Evolutionary conservation across 192 early-diverging fungal species (phyloP).

Genomic region (Coemansia aciculifera): DNA sequence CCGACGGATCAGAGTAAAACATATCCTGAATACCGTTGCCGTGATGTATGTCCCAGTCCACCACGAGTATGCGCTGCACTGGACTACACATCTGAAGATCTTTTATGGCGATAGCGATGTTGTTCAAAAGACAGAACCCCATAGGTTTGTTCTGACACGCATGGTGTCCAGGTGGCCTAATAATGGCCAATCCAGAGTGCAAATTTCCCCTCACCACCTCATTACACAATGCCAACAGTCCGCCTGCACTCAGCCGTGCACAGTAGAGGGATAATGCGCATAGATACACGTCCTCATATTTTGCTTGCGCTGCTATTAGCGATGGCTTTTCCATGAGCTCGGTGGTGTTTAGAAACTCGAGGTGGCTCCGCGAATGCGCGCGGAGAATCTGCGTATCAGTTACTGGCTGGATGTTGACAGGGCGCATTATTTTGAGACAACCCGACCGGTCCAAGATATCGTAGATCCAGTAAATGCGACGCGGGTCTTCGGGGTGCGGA

Average conservation of each 20-base stretch:
- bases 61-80: constrained; percentile 67
- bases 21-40: constrained; percentile 90
- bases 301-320: constrained; percentile 37
- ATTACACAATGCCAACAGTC: constrained; percentile 69
- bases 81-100: constrained; percentile 57
- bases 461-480: constrained; percentile 69
- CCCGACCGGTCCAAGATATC: constrained; percentile 55
- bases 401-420: constrained; percentile 10
- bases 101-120: constrained; percentile 80
- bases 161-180: constrained; percentile 95
- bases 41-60: constrained; percentile 97
- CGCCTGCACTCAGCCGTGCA: constrained; percentile 74
- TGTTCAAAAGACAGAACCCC: constrained; percentile 91
- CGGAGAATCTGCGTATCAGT: constrained; percentile 42
- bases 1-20: constrained; percentile 75
- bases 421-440: constrained; percentile 51
- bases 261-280: constrained; percentile 63
- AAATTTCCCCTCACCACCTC: constrained; percentile 67
- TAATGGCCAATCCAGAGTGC: constrained; percentile 80
- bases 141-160: constrained; percentile 72
- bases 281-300: constrained; percentile 71
- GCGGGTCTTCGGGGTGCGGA: constrained; percentile 71
- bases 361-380: constrained; percentile 58
- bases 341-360: constrained; percentile 44
- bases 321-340: constrained; percentile 56